phyloP scores from a whole-genome alignment of 2,329 filamentous ascomycete species.

The Dactylonectria estremocensis region DNA sequence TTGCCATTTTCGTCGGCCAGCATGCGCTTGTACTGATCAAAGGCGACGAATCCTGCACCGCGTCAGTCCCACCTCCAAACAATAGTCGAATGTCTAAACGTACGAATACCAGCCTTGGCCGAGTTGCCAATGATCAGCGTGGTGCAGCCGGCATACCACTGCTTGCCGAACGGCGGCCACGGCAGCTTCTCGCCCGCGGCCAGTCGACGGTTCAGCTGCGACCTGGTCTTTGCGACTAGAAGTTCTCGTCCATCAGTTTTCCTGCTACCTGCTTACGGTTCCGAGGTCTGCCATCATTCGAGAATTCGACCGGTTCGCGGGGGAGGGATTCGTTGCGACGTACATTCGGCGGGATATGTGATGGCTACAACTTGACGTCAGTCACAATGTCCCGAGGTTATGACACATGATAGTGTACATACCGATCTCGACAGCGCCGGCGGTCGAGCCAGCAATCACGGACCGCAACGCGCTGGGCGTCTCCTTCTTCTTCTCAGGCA shows the following conservation, averaged over 20 bases:
- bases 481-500: slow-evolving; percentile 52
- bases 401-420: slow-evolving; percentile 47
- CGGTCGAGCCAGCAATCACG: slow-evolving; percentile 92
- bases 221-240: slow-evolving; percentile 91
- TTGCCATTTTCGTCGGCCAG: slow-evolving; percentile 89
- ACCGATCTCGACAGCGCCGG: slow-evolving; percentile 96
- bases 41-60: slow-evolving; percentile 81
- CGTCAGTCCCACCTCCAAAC: slow-evolving; percentile 30
- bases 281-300: slow-evolving; percentile 8
- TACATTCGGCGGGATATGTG: slow-evolving; percentile 95
- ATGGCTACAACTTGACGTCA: slow-evolving; percentile 68
- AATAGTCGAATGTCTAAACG: slow-evolving; percentile 52
- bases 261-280: background rate
- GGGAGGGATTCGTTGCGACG: slow-evolving; percentile 47
- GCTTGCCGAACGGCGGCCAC: slow-evolving; percentile 92
- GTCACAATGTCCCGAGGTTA: slow-evolving; percentile 19
- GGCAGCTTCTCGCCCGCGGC: slow-evolving; percentile 88
- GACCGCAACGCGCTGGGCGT: slow-evolving; percentile 87
- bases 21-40: slow-evolving; percentile 91
- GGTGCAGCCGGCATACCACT: slow-evolving; percentile 99
- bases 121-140: slow-evolving; percentile 98
- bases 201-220: slow-evolving; percentile 90
- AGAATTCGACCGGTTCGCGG: slow-evolving; percentile 21
- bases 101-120: slow-evolving; percentile 94
- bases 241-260: slow-evolving; percentile 27